These are phyloP conservation scores for Crithidia brevicula DNA, from an alignment of 208 protist genomes.

Conservation along the genomic window DNA sequence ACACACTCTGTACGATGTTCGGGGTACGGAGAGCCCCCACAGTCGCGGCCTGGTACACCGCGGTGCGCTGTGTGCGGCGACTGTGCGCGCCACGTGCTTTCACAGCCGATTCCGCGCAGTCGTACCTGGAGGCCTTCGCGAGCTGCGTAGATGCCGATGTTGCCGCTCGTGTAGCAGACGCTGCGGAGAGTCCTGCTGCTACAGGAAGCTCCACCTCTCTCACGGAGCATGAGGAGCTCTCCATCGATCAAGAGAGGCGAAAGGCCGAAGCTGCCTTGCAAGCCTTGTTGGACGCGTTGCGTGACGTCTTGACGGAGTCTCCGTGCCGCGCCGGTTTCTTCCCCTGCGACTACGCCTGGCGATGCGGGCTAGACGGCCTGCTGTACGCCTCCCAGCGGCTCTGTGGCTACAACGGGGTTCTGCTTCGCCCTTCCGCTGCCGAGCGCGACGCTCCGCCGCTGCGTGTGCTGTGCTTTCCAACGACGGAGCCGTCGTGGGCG, in stretches of 20 bases:
- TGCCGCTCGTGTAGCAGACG: slow-evolving; percentile 14
- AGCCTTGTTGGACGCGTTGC: slow-evolving; percentile 5
- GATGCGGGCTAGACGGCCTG: slow-evolving; percentile 48
- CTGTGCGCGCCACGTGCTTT: slow-evolving; percentile 8
- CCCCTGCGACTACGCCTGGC: slow-evolving; percentile 39
- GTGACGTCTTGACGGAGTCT: slow-evolving; percentile 13
- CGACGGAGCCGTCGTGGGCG: slow-evolving; percentile 45
- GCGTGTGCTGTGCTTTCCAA: slow-evolving; percentile 46
- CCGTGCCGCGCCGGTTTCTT: slow-evolving; percentile 29
- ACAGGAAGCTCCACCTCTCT: neutral
- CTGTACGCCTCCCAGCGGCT: slow-evolving; percentile 59
- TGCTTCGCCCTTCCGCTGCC: neutral
- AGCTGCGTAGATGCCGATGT: slow-evolving; percentile 47
- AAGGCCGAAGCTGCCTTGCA: slow-evolving; percentile 3
- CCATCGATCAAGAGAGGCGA: neutral
- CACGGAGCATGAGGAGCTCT: neutral
- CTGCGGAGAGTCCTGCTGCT: neutral
- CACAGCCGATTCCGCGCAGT: slow-evolving; percentile 20
- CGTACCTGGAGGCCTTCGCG: slow-evolving; percentile 35
- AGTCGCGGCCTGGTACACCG: slow-evolving; percentile 47
- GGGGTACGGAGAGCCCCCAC: slow-evolving; percentile 39
- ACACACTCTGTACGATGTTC: slow-evolving; percentile 31
- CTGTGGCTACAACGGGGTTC: slow-evolving; percentile 35
- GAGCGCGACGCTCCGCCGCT: slow-evolving; percentile 20
- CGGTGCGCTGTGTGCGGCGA: slow-evolving; percentile 17